These are phyloP conservation scores for Athelia psychrophila DNA, from an alignment of 1,284 basidiomycete species.

Conservation along the genomic window DNA sequence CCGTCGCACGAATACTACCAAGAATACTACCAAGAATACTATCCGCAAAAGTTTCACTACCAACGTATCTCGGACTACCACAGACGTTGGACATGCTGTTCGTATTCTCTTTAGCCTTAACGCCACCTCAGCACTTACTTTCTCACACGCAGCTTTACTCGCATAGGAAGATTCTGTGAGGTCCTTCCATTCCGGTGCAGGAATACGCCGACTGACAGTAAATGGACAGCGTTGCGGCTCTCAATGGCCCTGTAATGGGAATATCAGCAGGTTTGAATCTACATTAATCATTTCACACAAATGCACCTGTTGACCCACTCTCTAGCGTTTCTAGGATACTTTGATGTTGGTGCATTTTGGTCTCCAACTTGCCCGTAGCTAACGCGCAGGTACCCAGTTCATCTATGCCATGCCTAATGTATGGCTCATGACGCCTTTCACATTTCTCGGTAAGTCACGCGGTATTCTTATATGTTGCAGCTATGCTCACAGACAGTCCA, in stretches of 20 bases:
- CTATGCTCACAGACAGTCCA: slow-evolving; percentile 19
- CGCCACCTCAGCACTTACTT: neutral
- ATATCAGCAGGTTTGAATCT: slow-evolving; percentile 5
- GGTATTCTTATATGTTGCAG: neutral
- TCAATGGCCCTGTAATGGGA: slow-evolving; percentile 76
- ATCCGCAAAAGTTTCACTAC: slow-evolving; percentile 28
- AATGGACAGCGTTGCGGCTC: slow-evolving; percentile 47
- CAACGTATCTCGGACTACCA: slow-evolving; percentile 46
- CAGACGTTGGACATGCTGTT: slow-evolving; percentile 63
- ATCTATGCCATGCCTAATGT: slow-evolving; percentile 62
- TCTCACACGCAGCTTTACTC: slow-evolving; percentile 70
- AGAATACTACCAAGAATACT: slow-evolving; percentile 23
- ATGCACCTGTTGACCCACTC: slow-evolving; percentile 6
- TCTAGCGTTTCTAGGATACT: slow-evolving; percentile 65
- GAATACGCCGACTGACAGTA: neutral
- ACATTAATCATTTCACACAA: neutral
- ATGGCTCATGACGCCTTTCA: slow-evolving; percentile 65
- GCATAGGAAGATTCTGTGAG: slow-evolving; percentile 55
- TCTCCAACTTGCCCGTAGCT: too few species aligned
- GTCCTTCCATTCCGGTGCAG: neutral
- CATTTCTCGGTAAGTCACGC: slow-evolving; percentile 59
- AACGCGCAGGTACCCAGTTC: slow-evolving; percentile 27
- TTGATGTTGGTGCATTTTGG: slow-evolving; percentile 34
- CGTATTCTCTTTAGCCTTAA: neutral
- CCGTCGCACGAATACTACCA: slow-evolving; percentile 13